Evolutionary conservation across 2,329 filamentous ascomycete genomes (phyloP), one percentile per base, ranked within the genome.

Genomic region (Zarea fungicola): DNA sequence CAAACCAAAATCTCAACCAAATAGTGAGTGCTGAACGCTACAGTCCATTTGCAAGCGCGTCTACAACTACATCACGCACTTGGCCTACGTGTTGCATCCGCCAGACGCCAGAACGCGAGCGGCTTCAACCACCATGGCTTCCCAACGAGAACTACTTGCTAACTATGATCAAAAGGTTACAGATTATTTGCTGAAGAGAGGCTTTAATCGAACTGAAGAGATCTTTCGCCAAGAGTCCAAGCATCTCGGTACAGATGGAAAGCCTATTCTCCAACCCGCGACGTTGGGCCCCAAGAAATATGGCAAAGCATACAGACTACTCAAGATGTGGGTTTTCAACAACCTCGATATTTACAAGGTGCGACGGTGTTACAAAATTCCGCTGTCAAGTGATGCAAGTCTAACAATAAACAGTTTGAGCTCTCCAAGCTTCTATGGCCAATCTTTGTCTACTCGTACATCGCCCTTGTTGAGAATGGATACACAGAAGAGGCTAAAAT

Each of bases 341-440:
- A 91, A 89, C 51, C 76, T 99, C 21, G 92, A 97, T 55, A 78
- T 97, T 23, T 97, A 97, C 78, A 96, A 96, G 75, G 87, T 85
- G 66, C 58, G 69, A 52, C 4, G 13, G 18, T 18, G 13, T 18
- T 26, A 25, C 26, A 40, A 1, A 16, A 5, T 29, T 32, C n/a
- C n/a, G 26, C 60, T 34, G 57, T 49, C 4, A 36, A 49, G 25
- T 31, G 25, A n/a, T 37, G 35, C n/a, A n/a, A 8, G n/a, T 34
- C 55, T 65, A 29, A 62, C 42, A n/a, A 3, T 37, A 10, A 51
- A 11, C 54, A 91, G 82, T 89, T 92, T 37, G 93, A 99, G 69
- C 75, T 99, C 3, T 79, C 82, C 51, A 90, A 95, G 56, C 74
- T 97, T 4, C 71, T 96, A 14, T 99, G 93, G 90, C 93, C 93